Base-by-base conservation (phyloP, 1,284 basidiomycete species). In the Ceratorhiza oryzae-sativae region DNA sequence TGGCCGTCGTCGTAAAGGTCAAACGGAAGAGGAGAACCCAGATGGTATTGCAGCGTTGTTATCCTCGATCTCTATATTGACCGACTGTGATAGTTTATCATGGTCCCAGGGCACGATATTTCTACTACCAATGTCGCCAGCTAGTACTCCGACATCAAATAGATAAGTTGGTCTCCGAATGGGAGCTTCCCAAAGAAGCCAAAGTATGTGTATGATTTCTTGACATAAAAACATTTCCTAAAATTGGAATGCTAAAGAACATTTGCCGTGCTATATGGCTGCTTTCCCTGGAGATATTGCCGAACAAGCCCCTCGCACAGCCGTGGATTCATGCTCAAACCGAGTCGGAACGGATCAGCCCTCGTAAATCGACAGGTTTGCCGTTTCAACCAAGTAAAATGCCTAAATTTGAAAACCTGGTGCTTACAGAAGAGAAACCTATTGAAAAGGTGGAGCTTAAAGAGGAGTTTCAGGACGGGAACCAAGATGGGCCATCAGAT, bases 231-330 rank as follows among this genome's bases (percentile, higher is more conserved):
- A 25, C 73, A 48, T 8, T 20, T 39, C 30, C 39, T 5, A 46
- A 34, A 8, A 5, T 12, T 42, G 30, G 34, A n/a, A n/a, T 58
- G 2, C 36, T 30, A 0, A 12, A 95, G 93, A 81, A 85, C 36
- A 82, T 94, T 53, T 94, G 92, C 76, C 85, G 89, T 74, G 94
- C 96, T 77, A 76, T 94, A 30, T 95, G 94, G 93, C 84, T 88
- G 0, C 82, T 94, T 23, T 86, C 94, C 79, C 83, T 96, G 0
- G 83, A 84, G 49, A 81, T 91, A 3, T 81, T 92, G 4, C 84
- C 87, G 2, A 81, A 84, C 45, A 88, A 88, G 12, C 87, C 87
- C 0, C 83, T 85, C 1, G 81, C 89, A 18, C 90, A 90, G 75
- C 88, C 90, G 5, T 82, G 85, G 73, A 77, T 84, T 42, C 81